Base-by-base conservation (phyloP, 2,329 filamentous ascomycete genomes). In the Cladophialophora psammophila region DNA sequence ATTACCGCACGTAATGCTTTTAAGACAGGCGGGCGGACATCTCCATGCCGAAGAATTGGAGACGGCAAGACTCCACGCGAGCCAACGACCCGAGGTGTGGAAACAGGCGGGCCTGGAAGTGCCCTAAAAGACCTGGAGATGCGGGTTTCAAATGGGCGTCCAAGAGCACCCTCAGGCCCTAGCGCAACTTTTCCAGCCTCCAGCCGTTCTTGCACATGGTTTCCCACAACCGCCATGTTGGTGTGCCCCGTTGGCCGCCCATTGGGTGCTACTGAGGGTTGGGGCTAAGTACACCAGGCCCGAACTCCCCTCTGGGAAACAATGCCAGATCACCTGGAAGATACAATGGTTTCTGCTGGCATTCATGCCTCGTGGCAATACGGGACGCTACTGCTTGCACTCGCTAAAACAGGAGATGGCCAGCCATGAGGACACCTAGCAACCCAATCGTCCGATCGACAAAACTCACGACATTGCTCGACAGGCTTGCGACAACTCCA, bases 21-120 rank as follows among this genome's bases (percentile, higher is more conserved):
- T 88, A 56, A 81, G 82, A 54, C 81, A 84, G 74, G 85, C 85
- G 13, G 86, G 86, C 18, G 86, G 85, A 31, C 86, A 88, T 80
- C 77, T 88, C 71, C 85, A 88, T 73, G 80, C 83, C 3, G 85
- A 86, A 66, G 86, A 88, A 77, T 76, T 83, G 70, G 78, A 78
- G 34, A 81, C 84, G 50, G 86, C 86, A 48, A 82, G 81, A 74
- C 76, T 85, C 59, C 81, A 83, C 71, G 78, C 81, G 53, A 77
- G 77, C 38, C 79, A 78, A 45, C 73, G 76, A 36, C 78, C 80
- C 15, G 79, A 76, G 3, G 74, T 80, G 40, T 83, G 82, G 81
- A 75, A 75, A 15, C 67, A 80, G 57, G 80, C 81, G 7, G 81
- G 81, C 20, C 76, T 82, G 70, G 77, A 77, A 38, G 38, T 65